A percentile compares a stretch with the other conserved stretches of the same genome.
These are phyloP conservation scores for Capsicum baccatum DNA, from an alignment of 257 asterid species.

Conservation along the genomic window DNA sequence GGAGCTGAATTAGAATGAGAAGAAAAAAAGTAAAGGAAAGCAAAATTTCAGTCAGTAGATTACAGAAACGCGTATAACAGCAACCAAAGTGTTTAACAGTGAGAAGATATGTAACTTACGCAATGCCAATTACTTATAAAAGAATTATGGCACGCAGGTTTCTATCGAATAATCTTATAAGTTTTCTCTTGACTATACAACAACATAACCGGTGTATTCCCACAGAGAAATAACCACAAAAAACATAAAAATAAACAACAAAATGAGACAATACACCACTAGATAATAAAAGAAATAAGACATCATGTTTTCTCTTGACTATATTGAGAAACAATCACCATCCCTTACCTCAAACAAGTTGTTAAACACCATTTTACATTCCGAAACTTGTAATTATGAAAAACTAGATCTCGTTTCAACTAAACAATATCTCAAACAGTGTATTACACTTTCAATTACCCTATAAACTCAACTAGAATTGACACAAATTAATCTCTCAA, in stretches of 20 bases:
- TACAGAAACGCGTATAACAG: background rate
- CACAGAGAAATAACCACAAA: no score
- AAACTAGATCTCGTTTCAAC: background rate
- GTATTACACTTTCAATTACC: background rate
- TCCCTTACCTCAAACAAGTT: background rate
- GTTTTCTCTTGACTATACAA: background rate
- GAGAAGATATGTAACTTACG: background rate
- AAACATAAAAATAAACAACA: no score
- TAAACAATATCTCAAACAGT: background rate
- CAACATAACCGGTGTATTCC: no score
- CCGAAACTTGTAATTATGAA: background rate
- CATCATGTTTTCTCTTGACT: background rate
- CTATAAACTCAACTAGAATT: background rate
- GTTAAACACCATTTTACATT: background rate
- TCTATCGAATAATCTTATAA: background rate
- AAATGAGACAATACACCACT: no score
- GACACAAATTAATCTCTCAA: background rate
- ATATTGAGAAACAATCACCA: background rate
- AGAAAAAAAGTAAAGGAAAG: background rate
- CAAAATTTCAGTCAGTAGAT: background rate
- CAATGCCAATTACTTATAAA: background rate
- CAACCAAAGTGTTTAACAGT: background rate
- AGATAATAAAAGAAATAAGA: no score
- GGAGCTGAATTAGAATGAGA: background rate
- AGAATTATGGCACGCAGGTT: background rate